Evolutionary conservation across 2,329 filamentous ascomycete species (phyloP).

Genomic region (Cladophialophora psammophila): DNA sequence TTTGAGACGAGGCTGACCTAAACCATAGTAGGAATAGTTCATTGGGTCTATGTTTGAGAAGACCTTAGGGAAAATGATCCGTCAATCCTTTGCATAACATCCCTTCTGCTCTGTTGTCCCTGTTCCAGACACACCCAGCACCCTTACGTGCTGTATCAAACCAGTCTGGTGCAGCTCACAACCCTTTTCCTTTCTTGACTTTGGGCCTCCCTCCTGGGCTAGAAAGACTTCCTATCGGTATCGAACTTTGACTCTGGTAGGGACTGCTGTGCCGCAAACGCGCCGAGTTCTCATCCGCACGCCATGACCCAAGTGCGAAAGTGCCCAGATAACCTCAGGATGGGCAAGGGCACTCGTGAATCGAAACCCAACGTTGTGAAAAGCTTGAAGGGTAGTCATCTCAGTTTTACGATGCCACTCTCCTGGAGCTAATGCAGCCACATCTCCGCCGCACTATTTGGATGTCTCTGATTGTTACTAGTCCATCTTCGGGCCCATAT

Average conservation of each 20-base stretch:
- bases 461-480: not conserved
- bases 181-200: not conserved
- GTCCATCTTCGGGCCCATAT: not conserved
- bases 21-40: not conserved
- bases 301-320: not conserved
- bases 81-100: constrained; percentile 5
- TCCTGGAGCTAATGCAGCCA: not conserved
- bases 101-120: not conserved
- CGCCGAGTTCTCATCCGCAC: not conserved
- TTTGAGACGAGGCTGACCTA: constrained; percentile 10
- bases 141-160: not conserved
- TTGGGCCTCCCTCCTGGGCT: not conserved
- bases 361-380: not conserved
- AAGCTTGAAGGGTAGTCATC: not conserved
- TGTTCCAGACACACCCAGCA: not conserved
- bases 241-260: not conserved
- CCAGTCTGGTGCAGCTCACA: not conserved
- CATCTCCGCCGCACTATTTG: not conserved
- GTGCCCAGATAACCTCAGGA: not conserved
- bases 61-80: constrained; percentile 1
- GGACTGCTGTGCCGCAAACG: not conserved
- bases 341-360: not conserved
- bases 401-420: not conserved
- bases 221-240: not conserved
- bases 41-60: not conserved